Evolutionary conservation across 2,329 filamentous ascomycete genomes (phyloP).

Genomic region (Aaosphaeria pasadenensis): DNA sequence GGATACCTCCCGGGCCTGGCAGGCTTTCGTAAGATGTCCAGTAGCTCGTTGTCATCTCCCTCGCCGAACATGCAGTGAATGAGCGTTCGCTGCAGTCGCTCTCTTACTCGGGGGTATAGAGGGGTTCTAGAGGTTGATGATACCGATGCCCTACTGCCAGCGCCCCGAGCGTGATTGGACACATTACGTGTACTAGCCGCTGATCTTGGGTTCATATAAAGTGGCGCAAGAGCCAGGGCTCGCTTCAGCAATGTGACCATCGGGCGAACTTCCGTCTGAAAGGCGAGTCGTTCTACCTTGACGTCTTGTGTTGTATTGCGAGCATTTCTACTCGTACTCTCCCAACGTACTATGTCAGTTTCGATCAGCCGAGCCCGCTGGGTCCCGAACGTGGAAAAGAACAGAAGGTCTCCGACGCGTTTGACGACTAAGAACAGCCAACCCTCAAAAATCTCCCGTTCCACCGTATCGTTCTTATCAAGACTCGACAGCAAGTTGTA

Average conservation of each 20-base stretch:
- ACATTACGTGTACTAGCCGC: slow-evolving; percentile 16
- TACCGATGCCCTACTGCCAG: slow-evolving; percentile 3
- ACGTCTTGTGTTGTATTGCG: slow-evolving; percentile 7
- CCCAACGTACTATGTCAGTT: slow-evolving; percentile 18
- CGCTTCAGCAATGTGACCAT: slow-evolving; percentile 41
- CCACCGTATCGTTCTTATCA: slow-evolving; percentile 30
- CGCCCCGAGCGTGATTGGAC: slow-evolving; percentile 12
- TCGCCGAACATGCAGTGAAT: slow-evolving; percentile 43
- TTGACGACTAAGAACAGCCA: slow-evolving; percentile 41
- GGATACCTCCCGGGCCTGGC: slow-evolving; percentile 15
- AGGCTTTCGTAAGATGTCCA: slow-evolving; percentile 43
- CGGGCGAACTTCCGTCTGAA: slow-evolving; percentile 39
- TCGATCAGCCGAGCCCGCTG: slow-evolving; percentile 22
- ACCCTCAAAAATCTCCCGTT: slow-evolving; percentile 44
- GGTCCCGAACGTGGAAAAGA: slow-evolving; percentile 38
- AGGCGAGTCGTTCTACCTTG: slow-evolving; percentile 14
- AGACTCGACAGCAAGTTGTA: slow-evolving; percentile 34
- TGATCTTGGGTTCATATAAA: slow-evolving; percentile 28
- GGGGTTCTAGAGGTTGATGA: slow-evolving; percentile 25
- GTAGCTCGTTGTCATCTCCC: slow-evolving; percentile 37
- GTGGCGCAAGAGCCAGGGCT: slow-evolving; percentile 37
- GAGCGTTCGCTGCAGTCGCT: slow-evolving; percentile 45
- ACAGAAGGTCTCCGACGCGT: slow-evolving; percentile 37
- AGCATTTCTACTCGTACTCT: slow-evolving; percentile 5
- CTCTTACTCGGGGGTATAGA: slow-evolving; percentile 36